Conservation (phyloP, 208 protist genomes). For the Strigomonas galati region DNA sequence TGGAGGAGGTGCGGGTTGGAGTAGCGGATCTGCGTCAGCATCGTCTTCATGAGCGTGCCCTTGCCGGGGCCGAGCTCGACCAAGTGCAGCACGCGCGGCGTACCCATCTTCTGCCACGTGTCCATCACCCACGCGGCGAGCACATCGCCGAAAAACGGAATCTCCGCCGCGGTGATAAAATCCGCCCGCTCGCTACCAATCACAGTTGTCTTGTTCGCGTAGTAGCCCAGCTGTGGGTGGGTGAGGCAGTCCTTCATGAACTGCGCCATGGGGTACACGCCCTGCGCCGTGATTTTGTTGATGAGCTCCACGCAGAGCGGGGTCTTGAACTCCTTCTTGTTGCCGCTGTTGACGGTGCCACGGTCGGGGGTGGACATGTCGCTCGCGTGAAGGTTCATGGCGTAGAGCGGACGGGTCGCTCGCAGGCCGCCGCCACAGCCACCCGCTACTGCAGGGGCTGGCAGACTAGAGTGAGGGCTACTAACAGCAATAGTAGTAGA, state of each 20-base stretch:
- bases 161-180: constrained; percentile 90
- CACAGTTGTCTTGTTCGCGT: constrained; percentile 79
- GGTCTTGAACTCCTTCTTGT: constrained; percentile 87
- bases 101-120: constrained; percentile 90
- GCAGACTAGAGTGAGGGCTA: neutral
- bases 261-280: constrained; percentile 88
- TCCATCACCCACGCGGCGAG: constrained; percentile 90
- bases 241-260: constrained; percentile 91
- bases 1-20: constrained; percentile 86
- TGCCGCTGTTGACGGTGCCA: constrained; percentile 63
- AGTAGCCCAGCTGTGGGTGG: constrained; percentile 89
- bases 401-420: constrained; percentile 19
- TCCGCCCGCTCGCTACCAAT: constrained; percentile 85
- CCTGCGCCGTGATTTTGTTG: constrained; percentile 77
- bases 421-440: constrained; percentile 16
- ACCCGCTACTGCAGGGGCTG: no score
- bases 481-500: no score
- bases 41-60: constrained; percentile 88
- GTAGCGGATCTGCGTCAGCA: constrained; percentile 81
- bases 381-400: constrained; percentile 72
- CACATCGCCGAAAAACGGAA: constrained; percentile 89
- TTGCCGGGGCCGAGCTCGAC: constrained; percentile 86
- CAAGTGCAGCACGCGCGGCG: constrained; percentile 81
- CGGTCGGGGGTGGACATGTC: constrained; percentile 87
- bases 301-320: constrained; percentile 81